Conservation (phyloP, 192 early-diverging fungal species). For the Linnemannia schmuckeri region DNA sequence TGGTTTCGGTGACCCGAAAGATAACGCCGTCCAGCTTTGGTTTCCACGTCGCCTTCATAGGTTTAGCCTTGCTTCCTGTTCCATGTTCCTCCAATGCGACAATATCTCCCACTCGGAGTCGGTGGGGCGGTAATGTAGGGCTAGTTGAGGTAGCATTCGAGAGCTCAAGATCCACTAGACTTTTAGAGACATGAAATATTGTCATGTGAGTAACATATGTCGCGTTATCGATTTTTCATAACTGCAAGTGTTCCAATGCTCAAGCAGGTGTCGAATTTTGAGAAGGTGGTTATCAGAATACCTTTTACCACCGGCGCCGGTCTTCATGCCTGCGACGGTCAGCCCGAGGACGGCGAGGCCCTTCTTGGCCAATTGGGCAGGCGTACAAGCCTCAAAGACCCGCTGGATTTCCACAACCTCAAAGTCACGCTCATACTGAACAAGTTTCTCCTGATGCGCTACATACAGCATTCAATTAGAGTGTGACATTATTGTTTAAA, state of each 20-base stretch:
- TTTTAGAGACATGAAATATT: conserved; percentile 28
- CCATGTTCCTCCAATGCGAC: conserved; percentile 73
- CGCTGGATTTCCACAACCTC: conserved; percentile 60
- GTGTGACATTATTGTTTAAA: too few relatives aligned
- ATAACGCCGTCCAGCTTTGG: conserved; percentile 68
- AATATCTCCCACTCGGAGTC: conserved; percentile 77
- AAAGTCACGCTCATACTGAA: conserved; percentile 67
- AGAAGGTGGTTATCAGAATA: conserved; percentile 6
- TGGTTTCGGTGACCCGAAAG: conserved; percentile 65
- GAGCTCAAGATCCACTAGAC: conserved; percentile 75
- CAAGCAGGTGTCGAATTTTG: background rate
- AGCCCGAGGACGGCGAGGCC: conserved; percentile 75
- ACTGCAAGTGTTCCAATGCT: background rate
- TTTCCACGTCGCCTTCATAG: conserved; percentile 54
- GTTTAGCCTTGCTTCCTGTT: conserved; percentile 55
- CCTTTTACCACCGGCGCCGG: conserved; percentile 79
- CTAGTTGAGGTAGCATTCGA: conserved; percentile 62
- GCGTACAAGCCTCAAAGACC: conserved; percentile 61
- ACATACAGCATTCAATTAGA: conserved; percentile 13
- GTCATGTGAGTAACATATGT: background rate
- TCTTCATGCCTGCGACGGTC: conserved; percentile 70
- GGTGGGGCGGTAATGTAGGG: conserved; percentile 67
- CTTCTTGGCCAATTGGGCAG: conserved; percentile 74
- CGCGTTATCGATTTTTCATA: background rate
- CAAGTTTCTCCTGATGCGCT: conserved; percentile 66